These are phyloP conservation scores for Eutrema salsugineum DNA, from an alignment of 441 rosid genomes.

Conservation along the genomic window DNA sequence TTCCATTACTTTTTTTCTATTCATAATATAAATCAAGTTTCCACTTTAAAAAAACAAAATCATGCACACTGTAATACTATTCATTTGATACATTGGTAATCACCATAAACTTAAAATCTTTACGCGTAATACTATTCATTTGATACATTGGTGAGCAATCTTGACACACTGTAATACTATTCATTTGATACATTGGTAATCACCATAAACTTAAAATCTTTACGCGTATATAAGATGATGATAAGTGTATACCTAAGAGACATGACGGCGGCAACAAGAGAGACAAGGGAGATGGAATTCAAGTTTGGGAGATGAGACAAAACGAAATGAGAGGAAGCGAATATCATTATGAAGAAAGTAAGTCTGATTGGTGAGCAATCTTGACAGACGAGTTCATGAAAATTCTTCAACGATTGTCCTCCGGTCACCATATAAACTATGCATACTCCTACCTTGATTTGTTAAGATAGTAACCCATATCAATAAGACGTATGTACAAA, in stretches of 20 bases:
- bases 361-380: slow-evolving; percentile 31
- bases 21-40: no score
- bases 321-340: slow-evolving; percentile 58
- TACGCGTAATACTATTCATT: no score
- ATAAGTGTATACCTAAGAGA: slow-evolving; percentile 39
- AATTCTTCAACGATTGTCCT: slow-evolving; percentile 51
- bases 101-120: not conserved
- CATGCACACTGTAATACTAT: not conserved
- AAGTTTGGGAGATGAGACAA: slow-evolving; percentile 63
- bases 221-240: not conserved
- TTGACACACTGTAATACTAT: not conserved
- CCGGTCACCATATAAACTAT: slow-evolving; percentile 71
- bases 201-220: not conserved
- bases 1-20: no score
- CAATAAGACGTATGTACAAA: not conserved
- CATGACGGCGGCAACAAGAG: slow-evolving; percentile 64
- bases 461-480: not conserved
- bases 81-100: not conserved
- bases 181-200: not conserved
- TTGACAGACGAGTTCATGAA: slow-evolving; percentile 37
- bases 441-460: slow-evolving; percentile 42
- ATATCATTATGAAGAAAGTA: slow-evolving; percentile 53
- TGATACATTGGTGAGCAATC: no score
- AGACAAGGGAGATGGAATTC: slow-evolving; percentile 48
- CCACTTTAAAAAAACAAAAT: no score